A percentile compares a stretch with the other conserved stretches of the same genome.
phyloP scores from a whole-genome alignment of 2,329 filamentous ascomycete genomes.

The Colletotrichum brevisporum region DNA sequence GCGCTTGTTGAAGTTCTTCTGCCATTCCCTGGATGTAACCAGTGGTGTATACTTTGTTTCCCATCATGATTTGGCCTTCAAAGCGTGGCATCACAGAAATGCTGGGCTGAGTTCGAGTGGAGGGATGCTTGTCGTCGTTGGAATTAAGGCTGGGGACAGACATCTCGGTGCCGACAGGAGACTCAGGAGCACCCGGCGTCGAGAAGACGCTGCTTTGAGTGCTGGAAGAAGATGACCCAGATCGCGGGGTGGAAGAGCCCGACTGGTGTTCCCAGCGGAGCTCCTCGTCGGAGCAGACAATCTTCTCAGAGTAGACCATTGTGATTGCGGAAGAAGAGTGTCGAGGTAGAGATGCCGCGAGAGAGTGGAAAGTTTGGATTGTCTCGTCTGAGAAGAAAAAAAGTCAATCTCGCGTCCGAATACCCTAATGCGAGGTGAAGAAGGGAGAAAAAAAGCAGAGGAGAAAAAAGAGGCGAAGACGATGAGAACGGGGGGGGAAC shows the following conservation, averaged over 20 bases:
- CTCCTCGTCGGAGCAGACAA: neutral
- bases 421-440: neutral
- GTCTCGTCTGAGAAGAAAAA: neutral
- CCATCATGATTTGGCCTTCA: neutral
- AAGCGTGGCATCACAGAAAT: neutral
- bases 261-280: constrained; percentile 20
- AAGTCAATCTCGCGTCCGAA: constrained; percentile 1
- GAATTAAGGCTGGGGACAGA: fast-evolving
- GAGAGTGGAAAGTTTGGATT: neutral
- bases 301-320: constrained; percentile 17
- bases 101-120: fast-evolving
- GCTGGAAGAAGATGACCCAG: neutral
- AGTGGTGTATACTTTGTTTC: fast-evolving
- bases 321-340: neutral
- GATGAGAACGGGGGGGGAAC: neutral
- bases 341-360: neutral
- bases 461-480: neutral
- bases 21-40: fast-evolving
- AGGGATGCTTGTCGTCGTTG: neutral
- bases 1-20: fast-evolving
- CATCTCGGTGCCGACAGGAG: neutral
- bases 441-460: neutral
- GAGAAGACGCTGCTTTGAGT: constrained; percentile 14
- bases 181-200: neutral
- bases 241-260: constrained; percentile 17